phyloP scores from a whole-genome alignment of 805 yeast species.

The Blastobotrys terrestris region DNA sequence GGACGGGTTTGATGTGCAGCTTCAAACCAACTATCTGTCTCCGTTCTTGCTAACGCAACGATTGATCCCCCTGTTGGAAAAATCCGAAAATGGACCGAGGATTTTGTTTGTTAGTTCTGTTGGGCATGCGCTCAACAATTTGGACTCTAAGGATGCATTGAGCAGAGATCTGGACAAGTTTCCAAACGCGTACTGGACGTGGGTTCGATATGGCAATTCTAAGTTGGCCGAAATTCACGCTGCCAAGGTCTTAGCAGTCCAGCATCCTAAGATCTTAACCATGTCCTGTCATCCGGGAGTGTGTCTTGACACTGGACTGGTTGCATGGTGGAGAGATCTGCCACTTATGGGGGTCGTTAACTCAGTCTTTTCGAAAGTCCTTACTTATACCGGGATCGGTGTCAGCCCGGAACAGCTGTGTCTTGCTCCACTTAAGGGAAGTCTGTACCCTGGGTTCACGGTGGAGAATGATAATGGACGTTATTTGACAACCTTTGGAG shows the following conservation, averaged over 20 bases:
- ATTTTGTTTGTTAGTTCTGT: conserved; percentile 59
- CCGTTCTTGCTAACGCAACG: conserved; percentile 64
- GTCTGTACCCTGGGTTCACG: conserved; percentile 47
- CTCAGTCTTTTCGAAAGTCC: conserved; percentile 36
- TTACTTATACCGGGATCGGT: conserved; percentile 34
- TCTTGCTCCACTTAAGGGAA: conserved; percentile 55
- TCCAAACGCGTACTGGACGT: conserved; percentile 67
- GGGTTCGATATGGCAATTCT: conserved; percentile 73
- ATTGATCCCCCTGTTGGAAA: conserved; percentile 48
- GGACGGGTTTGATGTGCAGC: conserved; percentile 70
- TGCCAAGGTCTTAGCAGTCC: conserved; percentile 54
- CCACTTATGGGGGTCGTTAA: conserved; percentile 74
- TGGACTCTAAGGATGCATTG: conserved; percentile 31
- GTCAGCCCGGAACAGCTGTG: conserved; percentile 68
- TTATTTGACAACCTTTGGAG: conserved; percentile 58
- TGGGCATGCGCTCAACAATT: conserved; percentile 54
- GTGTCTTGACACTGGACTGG: conserved; percentile 74
- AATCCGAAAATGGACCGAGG: conserved; percentile 37
- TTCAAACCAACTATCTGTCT: conserved; percentile 71
- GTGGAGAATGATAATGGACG: conserved; percentile 60
- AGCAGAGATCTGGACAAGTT: conserved; percentile 44
- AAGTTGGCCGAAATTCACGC: conserved; percentile 75
- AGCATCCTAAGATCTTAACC: conserved; percentile 60
- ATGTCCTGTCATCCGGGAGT: conserved; percentile 77
- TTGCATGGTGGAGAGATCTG: conserved; percentile 68